A percentile compares a stretch with the other conserved stretches of the same genome.
Conservation (phyloP, 768 basidiomycete species). For the Russula vinacea region DNA sequence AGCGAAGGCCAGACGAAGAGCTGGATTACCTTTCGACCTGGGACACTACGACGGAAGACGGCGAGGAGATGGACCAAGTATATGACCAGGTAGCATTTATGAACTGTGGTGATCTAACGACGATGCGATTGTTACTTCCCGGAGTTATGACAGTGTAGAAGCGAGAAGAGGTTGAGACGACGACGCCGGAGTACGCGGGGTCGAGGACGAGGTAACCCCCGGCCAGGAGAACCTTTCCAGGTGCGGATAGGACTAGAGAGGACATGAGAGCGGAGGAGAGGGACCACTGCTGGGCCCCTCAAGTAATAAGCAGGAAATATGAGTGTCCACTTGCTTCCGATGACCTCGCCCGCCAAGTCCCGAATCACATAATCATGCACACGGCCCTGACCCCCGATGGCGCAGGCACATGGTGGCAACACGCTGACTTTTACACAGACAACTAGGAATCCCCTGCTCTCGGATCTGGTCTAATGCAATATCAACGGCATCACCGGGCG, state of each 20-base stretch:
- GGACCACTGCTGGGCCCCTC: not conserved
- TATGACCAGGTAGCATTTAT: slow-evolving; percentile 76
- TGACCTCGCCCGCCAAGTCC: slow-evolving; percentile 3
- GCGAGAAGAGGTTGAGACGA: slow-evolving; percentile 88
- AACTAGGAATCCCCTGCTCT: not conserved
- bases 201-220: slow-evolving; percentile 98
- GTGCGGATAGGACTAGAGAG: slow-evolving; percentile 75
- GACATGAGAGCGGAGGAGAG: slow-evolving; percentile 32
- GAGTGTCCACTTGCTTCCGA: slow-evolving; percentile 8
- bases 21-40: slow-evolving; percentile 31
- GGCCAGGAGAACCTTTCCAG: slow-evolving; percentile 92
- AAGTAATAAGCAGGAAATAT: not conserved
- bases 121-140: slow-evolving; percentile 46
- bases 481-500: too few species aligned
- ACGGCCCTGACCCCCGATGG: not conserved
- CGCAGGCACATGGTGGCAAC: too few species aligned
- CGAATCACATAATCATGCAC: slow-evolving; percentile 7
- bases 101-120: slow-evolving; percentile 91
- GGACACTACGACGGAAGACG: slow-evolving; percentile 32
- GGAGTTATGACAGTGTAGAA: slow-evolving; percentile 80
- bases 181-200: slow-evolving; percentile 76
- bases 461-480: slow-evolving; percentile 1
- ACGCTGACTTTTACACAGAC: not conserved
- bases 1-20: not conserved
- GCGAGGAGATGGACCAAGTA: slow-evolving; percentile 42